Evolutionary conservation across 768 basidiomycete species (phyloP), one percentile per base, ranked within the genome.

Genomic region (Suillus fuscotomentosus): DNA sequence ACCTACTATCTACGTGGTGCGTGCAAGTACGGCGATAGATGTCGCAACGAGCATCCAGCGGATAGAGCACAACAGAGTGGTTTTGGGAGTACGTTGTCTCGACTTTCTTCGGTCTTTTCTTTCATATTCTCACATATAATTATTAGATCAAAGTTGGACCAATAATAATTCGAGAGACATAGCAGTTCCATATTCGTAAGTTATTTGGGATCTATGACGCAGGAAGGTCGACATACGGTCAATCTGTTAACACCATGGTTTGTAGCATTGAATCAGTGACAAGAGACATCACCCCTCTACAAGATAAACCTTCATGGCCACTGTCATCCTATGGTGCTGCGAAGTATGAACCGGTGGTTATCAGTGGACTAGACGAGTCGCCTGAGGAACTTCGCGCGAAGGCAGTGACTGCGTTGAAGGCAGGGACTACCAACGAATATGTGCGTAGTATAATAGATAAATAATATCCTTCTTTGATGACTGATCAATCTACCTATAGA

Each of bases 291-390:
- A 85, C 83, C 1, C 77, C 77, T 3, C 71, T 73, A 24, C 79
- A 76, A 24, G 94, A 95, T 17, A 89, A 86, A 70, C 95, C 94
- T 0, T 51, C 82, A 14, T 97, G 91, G 89, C 89, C 90, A 15
- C 78, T 96, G 0, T 88, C 92, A 0, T 89, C 86, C 0, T 96
- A 91, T 72, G 94, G 83, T 0, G 86, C 92, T 24, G 85, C 86
- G 4, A 97, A 95, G 72, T 70, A 83, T 65, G 92, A 94, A 67
- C 87, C 87, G 0, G 84, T 79, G 24, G 68, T 96, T 6, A 73
- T 97, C 20, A 62, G 76, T 10, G 88, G 86, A 3, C 75, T 90
- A 39, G 94, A 97, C 67, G 81, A 89, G 65, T 90, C 88, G 0
- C 84, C 84, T 0, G 95, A 96, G 70, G 95, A 97, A 74, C 76